Evolutionary conservation across 164 flowering plant species (phyloP).

Genomic region (Annona squamosa): DNA sequence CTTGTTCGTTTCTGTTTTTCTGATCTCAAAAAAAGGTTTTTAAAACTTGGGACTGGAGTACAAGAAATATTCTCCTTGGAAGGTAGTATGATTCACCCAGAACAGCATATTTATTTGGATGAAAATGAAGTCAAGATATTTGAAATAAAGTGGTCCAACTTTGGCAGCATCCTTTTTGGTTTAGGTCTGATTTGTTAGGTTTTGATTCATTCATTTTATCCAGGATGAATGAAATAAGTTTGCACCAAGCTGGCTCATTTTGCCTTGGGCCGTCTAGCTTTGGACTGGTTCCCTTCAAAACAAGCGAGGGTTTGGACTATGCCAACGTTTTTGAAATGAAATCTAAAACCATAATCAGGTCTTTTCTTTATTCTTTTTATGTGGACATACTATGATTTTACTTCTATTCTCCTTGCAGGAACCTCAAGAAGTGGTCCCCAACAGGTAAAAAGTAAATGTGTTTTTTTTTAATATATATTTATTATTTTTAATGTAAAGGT

Average conservation of each 20-base stretch:
- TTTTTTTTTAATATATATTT: too few relatives aligned
- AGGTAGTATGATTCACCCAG: background rate
- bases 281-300: too few relatives aligned
- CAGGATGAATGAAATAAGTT: too few relatives aligned
- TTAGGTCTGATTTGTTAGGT: too few relatives aligned
- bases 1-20: background rate
- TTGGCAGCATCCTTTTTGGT: background rate
- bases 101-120: background rate
- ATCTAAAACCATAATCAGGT: background rate
- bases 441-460: slow-evolving; percentile 27
- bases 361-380: background rate
- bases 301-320: too few relatives aligned
- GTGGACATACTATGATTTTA: background rate
- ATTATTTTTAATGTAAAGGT: background rate
- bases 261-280: background rate
- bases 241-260: background rate
- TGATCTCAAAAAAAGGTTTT: background rate
- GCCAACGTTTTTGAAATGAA: background rate
- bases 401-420: slow-evolving; percentile 25
- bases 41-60: background rate
- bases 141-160: background rate
- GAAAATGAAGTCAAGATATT: background rate
- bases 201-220: too few relatives aligned
- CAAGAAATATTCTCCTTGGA: background rate
- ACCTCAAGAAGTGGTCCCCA: slow-evolving; percentile 14